phyloP scores from a whole-genome alignment of 345 rosid species.

The Camelina laxa region DNA sequence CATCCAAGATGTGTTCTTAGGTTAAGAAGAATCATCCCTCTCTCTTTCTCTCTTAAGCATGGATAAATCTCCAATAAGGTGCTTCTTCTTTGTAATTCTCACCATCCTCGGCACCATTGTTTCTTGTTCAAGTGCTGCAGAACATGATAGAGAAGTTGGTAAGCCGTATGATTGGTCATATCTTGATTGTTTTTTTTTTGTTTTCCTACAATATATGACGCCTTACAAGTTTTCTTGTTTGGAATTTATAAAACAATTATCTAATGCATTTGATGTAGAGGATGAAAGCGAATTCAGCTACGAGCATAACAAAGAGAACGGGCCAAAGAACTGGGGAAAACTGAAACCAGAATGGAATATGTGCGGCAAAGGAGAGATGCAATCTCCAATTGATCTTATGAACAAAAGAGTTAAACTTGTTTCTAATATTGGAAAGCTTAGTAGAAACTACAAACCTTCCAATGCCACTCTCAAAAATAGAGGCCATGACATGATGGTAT shows the following conservation, averaged over 20 bases:
- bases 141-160: conserved; percentile 38
- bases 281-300: conserved; percentile 71
- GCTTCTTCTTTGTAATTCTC: conserved; percentile 25
- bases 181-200: background rate
- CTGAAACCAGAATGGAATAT: conserved; percentile 62
- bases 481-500: conserved; percentile 90
- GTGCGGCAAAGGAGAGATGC: conserved; percentile 74
- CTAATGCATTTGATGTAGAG: conserved; percentile 46
- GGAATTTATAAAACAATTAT: background rate
- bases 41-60: conserved; percentile 1
- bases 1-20: conserved; percentile 7
- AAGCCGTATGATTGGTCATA: conserved; percentile 1
- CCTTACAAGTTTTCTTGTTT: background rate
- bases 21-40: background rate
- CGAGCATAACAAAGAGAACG: conserved; percentile 40
- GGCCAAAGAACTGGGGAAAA: conserved; percentile 80
- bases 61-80: conserved; percentile 25
- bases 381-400: conserved; percentile 79
- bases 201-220: no score
- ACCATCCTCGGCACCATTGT: conserved; percentile 13
- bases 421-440: conserved; percentile 58
- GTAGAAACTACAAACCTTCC: conserved; percentile 54
- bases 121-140: conserved; percentile 18
- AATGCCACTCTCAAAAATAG: conserved; percentile 71
- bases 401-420: conserved; percentile 58